Evolutionary conservation across 371 early-diverging fungal species (phyloP).

Genomic region (Capillidium rhysosporum): DNA sequence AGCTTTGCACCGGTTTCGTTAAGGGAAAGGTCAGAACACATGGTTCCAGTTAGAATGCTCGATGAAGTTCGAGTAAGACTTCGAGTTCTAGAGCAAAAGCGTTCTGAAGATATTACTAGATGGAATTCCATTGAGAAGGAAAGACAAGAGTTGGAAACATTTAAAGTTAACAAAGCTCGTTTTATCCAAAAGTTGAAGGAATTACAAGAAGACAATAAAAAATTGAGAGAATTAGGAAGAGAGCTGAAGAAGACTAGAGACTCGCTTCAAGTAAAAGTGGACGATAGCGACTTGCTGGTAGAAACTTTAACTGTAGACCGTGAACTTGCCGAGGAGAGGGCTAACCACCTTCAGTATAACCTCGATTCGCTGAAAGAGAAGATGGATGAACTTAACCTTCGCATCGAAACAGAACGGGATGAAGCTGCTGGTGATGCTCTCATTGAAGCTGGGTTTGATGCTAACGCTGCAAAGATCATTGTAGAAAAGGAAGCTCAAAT

Average conservation of each 20-base stretch:
- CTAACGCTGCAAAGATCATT: slow-evolving; percentile 55
- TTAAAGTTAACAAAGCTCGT: slow-evolving; percentile 37
- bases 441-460: slow-evolving; percentile 46
- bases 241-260: slow-evolving; percentile 34
- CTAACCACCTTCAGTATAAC: slow-evolving; percentile 57
- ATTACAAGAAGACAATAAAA: slow-evolving; percentile 50
- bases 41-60: slow-evolving; percentile 31
- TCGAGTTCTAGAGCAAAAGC: slow-evolving; percentile 54
- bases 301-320: slow-evolving; percentile 78
- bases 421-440: slow-evolving; percentile 48
- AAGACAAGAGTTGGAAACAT: slow-evolving; percentile 52
- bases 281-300: slow-evolving; percentile 49
- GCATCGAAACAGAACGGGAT: slow-evolving; percentile 65
- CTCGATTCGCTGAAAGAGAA: slow-evolving; percentile 47
- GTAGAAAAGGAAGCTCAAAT: slow-evolving; percentile 59
- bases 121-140: slow-evolving; percentile 48
- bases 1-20: neutral
- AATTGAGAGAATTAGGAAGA: slow-evolving; percentile 30
- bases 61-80: slow-evolving; percentile 71
- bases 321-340: slow-evolving; percentile 77
- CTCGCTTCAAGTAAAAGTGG: slow-evolving; percentile 33
- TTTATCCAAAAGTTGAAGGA: slow-evolving; percentile 46
- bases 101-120: slow-evolving; percentile 58
- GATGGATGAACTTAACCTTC: slow-evolving; percentile 45
- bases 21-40: neutral